A percentile compares a stretch with the other conserved stretches of the same genome.
Conservation (phyloP, 2,329 filamentous ascomycete species). For the Claviceps africana region DNA sequence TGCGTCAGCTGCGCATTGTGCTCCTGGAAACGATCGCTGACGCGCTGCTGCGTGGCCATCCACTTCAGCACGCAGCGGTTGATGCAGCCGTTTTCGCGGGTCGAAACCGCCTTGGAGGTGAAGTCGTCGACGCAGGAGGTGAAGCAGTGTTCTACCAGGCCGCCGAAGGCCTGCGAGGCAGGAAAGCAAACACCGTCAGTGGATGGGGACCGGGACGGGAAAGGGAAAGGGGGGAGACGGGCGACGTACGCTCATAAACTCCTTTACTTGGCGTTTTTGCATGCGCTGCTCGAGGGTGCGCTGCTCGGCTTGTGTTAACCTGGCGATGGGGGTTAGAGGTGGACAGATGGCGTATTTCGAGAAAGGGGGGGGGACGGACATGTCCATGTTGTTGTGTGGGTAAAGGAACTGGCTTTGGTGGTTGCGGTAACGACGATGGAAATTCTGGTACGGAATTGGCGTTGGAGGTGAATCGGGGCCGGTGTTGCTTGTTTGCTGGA, state of each 20-base stretch:
- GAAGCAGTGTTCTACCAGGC: slow-evolving; percentile 72
- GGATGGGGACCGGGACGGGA: not conserved
- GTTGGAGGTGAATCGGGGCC: not conserved
- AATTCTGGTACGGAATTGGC: slow-evolving; percentile 13
- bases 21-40: slow-evolving; percentile 79
- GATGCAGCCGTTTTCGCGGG: slow-evolving; percentile 81
- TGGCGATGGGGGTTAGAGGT: slow-evolving; percentile 10
- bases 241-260: slow-evolving; percentile 82
- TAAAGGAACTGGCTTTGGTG: slow-evolving; percentile 2
- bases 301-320: slow-evolving; percentile 66
- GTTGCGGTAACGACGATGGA: slow-evolving; percentile 8
- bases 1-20: slow-evolving; percentile 48
- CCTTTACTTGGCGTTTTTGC: slow-evolving; percentile 97
- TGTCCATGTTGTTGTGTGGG: slow-evolving; percentile 7
- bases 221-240: not conserved
- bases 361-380: slow-evolving; percentile 3
- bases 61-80: slow-evolving; percentile 93
- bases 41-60: slow-evolving; percentile 77
- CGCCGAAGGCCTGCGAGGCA: slow-evolving; percentile 20
- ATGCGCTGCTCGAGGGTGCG: slow-evolving; percentile 87
- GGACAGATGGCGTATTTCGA: not conserved
- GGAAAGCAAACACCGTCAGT: not conserved
- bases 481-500: not conserved
- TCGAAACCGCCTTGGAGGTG: slow-evolving; percentile 85
- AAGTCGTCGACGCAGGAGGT: slow-evolving; percentile 96